A percentile compares a stretch with the other conserved stretches of the same genome.
Conservation (phyloP, 345 rosid species). For the Arabidopsis thaliana region DNA sequence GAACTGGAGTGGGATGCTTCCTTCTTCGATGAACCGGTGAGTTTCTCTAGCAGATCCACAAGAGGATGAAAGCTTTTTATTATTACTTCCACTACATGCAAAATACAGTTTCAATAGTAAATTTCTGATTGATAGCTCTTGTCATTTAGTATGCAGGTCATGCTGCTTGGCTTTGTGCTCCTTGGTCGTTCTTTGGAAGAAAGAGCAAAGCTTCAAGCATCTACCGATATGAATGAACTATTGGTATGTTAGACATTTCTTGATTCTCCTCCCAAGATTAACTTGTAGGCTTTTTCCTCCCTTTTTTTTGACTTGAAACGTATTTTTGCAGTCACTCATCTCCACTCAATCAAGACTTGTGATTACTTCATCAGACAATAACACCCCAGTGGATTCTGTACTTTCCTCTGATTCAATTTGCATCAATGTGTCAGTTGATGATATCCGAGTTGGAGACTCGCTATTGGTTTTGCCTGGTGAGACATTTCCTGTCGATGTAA, state of each 20-base stretch:
- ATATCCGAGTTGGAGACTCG: constrained; percentile 84
- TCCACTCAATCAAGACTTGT: constrained; percentile 90
- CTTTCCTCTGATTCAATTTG: constrained; percentile 84
- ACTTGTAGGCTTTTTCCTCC: constrained; percentile 2
- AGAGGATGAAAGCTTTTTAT: not conserved
- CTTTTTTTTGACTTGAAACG: constrained; percentile 7
- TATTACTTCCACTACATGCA: constrained; percentile 19
- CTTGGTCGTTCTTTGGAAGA: constrained; percentile 96
- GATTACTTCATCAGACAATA: constrained; percentile 74
- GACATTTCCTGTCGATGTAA: constrained; percentile 95
- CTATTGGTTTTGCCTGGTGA: constrained; percentile 93
- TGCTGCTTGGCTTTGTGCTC: constrained; percentile 98
- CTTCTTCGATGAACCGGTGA: constrained; percentile 98
- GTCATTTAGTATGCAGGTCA: constrained; percentile 88
- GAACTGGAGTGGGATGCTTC: constrained; percentile 91
- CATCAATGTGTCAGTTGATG: constrained; percentile 83
- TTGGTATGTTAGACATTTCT: constrained; percentile 56
- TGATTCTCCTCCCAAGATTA: constrained; percentile 4
- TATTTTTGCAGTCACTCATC: constrained; percentile 77
- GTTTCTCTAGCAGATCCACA: constrained; percentile 44
- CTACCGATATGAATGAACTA: constrained; percentile 96
- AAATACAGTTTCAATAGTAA: constrained; percentile 9
- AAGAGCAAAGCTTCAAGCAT: constrained; percentile 81
- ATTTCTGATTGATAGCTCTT: constrained; percentile 56
- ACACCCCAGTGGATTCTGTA: constrained; percentile 60